Percentiles rank a stretch among this genome's conserved stretches.
Conservation (phyloP, 2,329 filamentous ascomycete genomes). For the Arthroderma uncinatum region DNA sequence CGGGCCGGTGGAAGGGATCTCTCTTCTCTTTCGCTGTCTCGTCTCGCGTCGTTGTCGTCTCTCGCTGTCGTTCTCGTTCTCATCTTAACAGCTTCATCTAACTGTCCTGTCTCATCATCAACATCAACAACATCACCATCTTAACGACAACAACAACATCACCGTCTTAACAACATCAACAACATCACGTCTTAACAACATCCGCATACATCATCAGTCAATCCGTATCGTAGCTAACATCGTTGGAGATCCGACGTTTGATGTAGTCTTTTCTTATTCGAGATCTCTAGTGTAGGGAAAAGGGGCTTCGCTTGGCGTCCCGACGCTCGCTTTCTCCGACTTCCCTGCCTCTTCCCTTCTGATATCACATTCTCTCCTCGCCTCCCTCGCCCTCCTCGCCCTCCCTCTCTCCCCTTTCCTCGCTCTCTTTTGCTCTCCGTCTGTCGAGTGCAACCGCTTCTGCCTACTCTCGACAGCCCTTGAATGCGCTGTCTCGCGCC, state of each 20-base stretch:
- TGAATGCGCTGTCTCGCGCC: conserved; percentile 1
- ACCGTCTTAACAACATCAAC: too few relatives aligned
- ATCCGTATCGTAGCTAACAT: too few relatives aligned
- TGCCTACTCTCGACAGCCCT: background rate
- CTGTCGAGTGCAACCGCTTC: background rate
- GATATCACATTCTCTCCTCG: conserved; percentile 6
- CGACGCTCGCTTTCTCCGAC: background rate
- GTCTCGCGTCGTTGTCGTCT: background rate
- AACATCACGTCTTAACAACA: too few relatives aligned
- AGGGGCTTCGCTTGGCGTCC: background rate
- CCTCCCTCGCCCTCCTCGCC: background rate
- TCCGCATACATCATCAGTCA: too few relatives aligned
- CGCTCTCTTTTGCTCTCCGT: background rate
- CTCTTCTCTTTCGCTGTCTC: background rate
- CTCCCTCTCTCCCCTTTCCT: background rate
- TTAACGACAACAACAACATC: too few relatives aligned
- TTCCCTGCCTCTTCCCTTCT: background rate
- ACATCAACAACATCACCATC: too few relatives aligned
- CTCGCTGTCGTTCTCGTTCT: too few relatives aligned
- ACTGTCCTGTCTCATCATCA: too few relatives aligned
- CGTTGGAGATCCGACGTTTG: too few relatives aligned
- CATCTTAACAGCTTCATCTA: too few relatives aligned
- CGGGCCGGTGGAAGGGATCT: background rate
- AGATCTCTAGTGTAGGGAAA: too few relatives aligned
- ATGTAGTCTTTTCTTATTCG: too few relatives aligned